Evolutionary conservation across 176 grass and related monocot species (phyloP), one percentile per base, ranked within the genome.

Genomic region (Saccharum officinarum): DNA sequence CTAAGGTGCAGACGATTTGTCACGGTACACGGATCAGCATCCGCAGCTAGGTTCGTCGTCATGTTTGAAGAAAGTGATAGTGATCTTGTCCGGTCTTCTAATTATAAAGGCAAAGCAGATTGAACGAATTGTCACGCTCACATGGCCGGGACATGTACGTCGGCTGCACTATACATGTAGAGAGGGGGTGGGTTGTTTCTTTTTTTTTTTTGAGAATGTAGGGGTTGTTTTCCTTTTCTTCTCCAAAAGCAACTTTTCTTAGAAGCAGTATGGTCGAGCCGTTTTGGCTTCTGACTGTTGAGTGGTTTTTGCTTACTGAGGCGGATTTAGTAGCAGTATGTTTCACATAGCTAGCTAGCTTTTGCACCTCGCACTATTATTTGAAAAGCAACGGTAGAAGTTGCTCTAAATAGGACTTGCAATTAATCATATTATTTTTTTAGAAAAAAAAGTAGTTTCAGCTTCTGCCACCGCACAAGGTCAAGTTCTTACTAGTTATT

Each of bases 51-150:
- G 59, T 36, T 85, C 13, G 25, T 82, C 44, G 65, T 68, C 69
- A 77, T 63, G 64, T 77, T 78, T 82, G 71, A 69, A 69, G 69
- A 80, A 87, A 69, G 38, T 79, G 84, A 83, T 8, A 71, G 88
- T 69, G 67, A 68, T 75, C 20, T 69, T 73, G 88, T 71, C 64
- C 69, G 46, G 59, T 72, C 52, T 59, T 42, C 14, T 72, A 25
- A 42, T 82, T 82, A 20, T 67, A 73, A 72, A 22, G 28, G 20
- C 1, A 41, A 39, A 72, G 71, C 33, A 46, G 28, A 34, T 67
- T 46, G 42, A 67, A 15, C n/a, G 77, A 6, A 13, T 61, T 75
- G 41, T 83, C 44, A 25, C 67, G n/a, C 77, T 86, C 66, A 74
- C 44, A 67, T 83, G 54, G 13, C 20, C 46, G 26, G 41, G 36